These are phyloP conservation scores for Yamadazyma olivae DNA, from an alignment of 805 yeast species.

Conservation along the genomic window DNA sequence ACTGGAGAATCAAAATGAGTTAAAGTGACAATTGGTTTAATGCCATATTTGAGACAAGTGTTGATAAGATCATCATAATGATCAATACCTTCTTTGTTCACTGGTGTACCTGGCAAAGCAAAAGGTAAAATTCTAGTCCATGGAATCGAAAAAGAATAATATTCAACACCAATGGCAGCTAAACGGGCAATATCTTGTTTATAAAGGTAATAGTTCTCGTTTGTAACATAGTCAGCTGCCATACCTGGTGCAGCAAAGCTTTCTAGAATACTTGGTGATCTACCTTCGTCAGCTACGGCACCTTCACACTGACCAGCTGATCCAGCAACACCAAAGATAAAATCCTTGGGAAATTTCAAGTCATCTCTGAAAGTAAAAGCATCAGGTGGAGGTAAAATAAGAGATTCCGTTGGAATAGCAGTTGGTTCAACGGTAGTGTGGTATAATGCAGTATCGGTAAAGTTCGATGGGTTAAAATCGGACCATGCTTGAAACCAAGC, in stretches of 20 bases:
- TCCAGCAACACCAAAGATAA: slow-evolving; percentile 28
- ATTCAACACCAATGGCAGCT: slow-evolving; percentile 28
- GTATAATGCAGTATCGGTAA: slow-evolving; percentile 14
- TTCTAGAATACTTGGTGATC: slow-evolving; percentile 29
- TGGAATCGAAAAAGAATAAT: slow-evolving; percentile 30
- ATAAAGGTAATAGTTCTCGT: slow-evolving; percentile 29
- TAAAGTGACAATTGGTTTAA: slow-evolving; percentile 27
- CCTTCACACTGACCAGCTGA: slow-evolving; percentile 36
- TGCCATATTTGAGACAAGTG: slow-evolving; percentile 18
- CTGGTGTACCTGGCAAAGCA: slow-evolving; percentile 24
- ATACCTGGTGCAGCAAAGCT: slow-evolving; percentile 7
- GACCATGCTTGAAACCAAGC: slow-evolving; percentile 19
- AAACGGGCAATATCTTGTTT: slow-evolving; percentile 29
- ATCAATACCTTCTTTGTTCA: slow-evolving; percentile 24
- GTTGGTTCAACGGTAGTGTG: slow-evolving; percentile 16
- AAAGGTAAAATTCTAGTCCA: slow-evolving; percentile 34
- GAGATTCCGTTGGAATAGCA: slow-evolving; percentile 13
- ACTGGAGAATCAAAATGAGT: slow-evolving; percentile 33
- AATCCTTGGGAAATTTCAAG: slow-evolving; percentile 15
- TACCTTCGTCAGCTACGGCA: slow-evolving; percentile 29
- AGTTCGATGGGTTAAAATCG: slow-evolving; percentile 10
- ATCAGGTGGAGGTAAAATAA: slow-evolving; percentile 16
- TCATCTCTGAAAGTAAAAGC: slow-evolving; percentile 11
- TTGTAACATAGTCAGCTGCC: slow-evolving; percentile 21
- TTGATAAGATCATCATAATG: slow-evolving; percentile 20